Evolutionary conservation across 345 rosid species (phyloP).

Genomic region (Aquilaria malaccensis): DNA sequence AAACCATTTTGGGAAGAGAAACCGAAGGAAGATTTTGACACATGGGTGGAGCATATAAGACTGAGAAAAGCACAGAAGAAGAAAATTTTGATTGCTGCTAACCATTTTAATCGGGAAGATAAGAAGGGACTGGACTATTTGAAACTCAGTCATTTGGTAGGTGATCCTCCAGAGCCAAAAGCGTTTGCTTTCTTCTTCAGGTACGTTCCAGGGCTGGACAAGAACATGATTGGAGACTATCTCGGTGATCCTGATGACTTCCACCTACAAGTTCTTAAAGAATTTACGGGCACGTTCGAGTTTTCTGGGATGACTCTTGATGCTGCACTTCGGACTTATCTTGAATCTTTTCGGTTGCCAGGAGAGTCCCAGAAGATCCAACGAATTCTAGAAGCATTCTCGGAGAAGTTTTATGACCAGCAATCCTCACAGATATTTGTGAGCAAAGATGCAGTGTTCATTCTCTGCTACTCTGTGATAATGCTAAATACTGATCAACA

Average conservation of each 20-base stretch:
- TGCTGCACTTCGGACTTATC: conserved; percentile 63
- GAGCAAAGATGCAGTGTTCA: conserved; percentile 62
- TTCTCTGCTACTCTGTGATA: conserved; percentile 79
- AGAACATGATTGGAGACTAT: conserved; percentile 70
- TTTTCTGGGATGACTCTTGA: conserved; percentile 84
- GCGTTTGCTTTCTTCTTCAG: conserved; percentile 65
- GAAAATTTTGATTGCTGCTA: conserved; percentile 61
- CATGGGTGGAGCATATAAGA: conserved; percentile 62
- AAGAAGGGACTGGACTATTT: conserved; percentile 85
- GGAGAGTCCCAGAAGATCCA: conserved; percentile 94
- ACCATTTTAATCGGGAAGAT: conserved; percentile 74
- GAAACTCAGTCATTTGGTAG: conserved; percentile 47
- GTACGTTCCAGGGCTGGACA: conserved; percentile 63
- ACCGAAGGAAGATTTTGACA: conserved; percentile 42
- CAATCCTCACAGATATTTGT: conserved; percentile 66
- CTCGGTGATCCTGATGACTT: conserved; percentile 90
- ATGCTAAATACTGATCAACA: conserved; percentile 97
- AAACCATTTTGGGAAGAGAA: conserved; percentile 74
- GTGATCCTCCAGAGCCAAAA: conserved; percentile 65
- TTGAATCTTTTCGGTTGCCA: conserved; percentile 75
- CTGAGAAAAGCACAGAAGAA: conserved; percentile 65
- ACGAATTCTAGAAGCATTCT: conserved; percentile 73
- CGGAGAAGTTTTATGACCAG: conserved; percentile 61
- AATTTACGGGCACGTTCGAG: conserved; percentile 66
- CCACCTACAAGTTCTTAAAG: conserved; percentile 59